These are phyloP conservation scores for Triangularia setosa DNA, from an alignment of 2,329 filamentous ascomycete species.

Conservation along the genomic window DNA sequence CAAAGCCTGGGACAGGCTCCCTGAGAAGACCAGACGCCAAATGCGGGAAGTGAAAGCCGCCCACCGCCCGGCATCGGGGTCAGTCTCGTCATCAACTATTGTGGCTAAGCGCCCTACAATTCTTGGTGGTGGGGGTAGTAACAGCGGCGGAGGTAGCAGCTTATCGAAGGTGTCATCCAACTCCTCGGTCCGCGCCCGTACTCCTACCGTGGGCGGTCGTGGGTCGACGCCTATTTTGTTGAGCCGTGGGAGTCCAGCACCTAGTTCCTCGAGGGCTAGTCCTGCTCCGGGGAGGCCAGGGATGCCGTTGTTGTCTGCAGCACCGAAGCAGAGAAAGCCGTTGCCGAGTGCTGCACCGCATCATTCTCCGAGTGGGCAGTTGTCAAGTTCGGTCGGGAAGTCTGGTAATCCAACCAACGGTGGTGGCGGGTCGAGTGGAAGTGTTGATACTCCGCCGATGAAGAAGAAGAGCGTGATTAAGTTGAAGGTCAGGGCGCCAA, in stretches of 20 bases:
- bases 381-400: neutral
- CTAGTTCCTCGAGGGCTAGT: neutral
- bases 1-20: conserved; percentile 21
- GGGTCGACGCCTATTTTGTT: neutral
- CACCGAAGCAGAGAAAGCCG: conserved; percentile 23
- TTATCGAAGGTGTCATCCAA: neutral
- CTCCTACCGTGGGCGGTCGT: neutral
- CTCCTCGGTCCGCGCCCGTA: neutral
- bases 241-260: neutral
- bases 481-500: conserved; percentile 13
- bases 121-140: neutral
- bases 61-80: neutral
- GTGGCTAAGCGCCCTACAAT: neutral
- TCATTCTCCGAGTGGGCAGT: neutral
- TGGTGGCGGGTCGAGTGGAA: neutral
- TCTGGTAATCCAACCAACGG: neutral
- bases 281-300: neutral
- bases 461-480: conserved; percentile 27
- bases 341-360: conserved; percentile 23
- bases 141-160: neutral
- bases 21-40: conserved; percentile 9
- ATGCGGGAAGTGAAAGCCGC: conserved; percentile 5
- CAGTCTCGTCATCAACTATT: neutral
- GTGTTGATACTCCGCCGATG: neutral
- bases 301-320: neutral